Conservation (phyloP, 768 basidiomycete genomes). For the Pleurotus tuber-regium region DNA sequence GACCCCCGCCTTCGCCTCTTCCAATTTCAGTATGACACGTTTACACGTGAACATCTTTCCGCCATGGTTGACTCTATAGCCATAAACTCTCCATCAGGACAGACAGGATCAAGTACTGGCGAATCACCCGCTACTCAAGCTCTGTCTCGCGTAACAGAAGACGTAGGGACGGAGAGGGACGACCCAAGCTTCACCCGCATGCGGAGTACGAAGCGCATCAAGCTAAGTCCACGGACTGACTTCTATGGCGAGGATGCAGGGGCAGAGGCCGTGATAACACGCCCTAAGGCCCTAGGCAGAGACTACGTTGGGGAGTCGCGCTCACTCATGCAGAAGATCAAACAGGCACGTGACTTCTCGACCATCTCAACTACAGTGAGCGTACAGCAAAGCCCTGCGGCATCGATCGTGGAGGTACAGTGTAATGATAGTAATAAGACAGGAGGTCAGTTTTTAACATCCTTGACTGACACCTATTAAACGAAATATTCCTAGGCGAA, state of each 20-base stretch:
- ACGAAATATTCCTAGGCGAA: constrained; percentile 27
- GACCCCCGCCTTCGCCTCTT: constrained; percentile 85
- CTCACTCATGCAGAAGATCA: constrained; percentile 78
- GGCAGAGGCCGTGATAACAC: constrained; percentile 43
- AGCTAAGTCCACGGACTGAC: constrained; percentile 68
- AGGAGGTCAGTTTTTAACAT: constrained; percentile 18
- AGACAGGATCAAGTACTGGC: constrained; percentile 43
- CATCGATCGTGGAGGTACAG: constrained; percentile 1
- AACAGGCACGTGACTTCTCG: constrained; percentile 73
- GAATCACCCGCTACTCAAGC: constrained; percentile 45
- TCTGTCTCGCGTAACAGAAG: constrained; percentile 48
- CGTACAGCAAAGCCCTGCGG: constrained; percentile 28
- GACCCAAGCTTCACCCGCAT: constrained; percentile 47
- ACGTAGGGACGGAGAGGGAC: constrained; percentile 29
- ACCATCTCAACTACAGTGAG: constrained; percentile 65
- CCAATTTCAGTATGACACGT: constrained; percentile 94
- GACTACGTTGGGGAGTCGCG: constrained; percentile 80
- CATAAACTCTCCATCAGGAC: constrained; percentile 64
- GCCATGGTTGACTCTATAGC: constrained; percentile 95
- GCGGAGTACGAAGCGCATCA: constrained; percentile 78
- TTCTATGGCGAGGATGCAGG: constrained; percentile 52
- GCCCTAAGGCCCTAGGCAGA: constrained; percentile 45
- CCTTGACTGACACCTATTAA: background rate
- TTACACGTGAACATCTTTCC: constrained; percentile 90
- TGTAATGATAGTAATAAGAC: constrained; percentile 12